phyloP scores from a whole-genome alignment of 305 asterid species.

The Rubia occidens region DNA sequence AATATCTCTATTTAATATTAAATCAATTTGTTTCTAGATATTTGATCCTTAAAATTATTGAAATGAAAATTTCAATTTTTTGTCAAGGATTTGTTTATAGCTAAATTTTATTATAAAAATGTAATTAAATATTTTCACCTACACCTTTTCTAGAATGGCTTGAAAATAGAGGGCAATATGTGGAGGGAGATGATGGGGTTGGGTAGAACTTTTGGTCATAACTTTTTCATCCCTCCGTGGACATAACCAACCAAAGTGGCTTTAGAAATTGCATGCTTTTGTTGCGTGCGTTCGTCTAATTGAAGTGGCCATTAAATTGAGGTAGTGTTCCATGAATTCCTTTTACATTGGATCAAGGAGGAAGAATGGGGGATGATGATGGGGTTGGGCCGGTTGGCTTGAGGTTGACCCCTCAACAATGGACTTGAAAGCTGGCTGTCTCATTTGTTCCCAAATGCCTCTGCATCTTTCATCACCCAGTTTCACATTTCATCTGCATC shows the following conservation, averaged over 20 bases:
- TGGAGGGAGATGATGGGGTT: neutral
- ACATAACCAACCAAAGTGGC: conserved; percentile 22
- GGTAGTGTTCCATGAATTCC: neutral
- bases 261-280: conserved; percentile 43
- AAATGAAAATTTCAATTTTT: no score
- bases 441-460: conserved; percentile 56
- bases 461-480: conserved; percentile 29
- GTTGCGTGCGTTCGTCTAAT: conserved; percentile 46
- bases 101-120: neutral
- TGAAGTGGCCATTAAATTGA: conserved; percentile 18
- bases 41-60: no score
- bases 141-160: neutral
- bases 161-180: neutral
- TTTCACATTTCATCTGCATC: neutral
- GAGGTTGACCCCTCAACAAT: conserved; percentile 69
- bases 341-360: conserved; percentile 21
- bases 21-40: no score
- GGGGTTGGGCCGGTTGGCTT: conserved; percentile 32
- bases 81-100: no score
- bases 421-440: conserved; percentile 36
- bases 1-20: no score
- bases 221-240: neutral
- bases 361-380: conserved; percentile 23
- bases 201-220: neutral
- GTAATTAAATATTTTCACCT: neutral